Evolutionary conservation across 495 filamentous ascomycete species (phyloP).

Genomic region (Penicillium longicatenatum): DNA sequence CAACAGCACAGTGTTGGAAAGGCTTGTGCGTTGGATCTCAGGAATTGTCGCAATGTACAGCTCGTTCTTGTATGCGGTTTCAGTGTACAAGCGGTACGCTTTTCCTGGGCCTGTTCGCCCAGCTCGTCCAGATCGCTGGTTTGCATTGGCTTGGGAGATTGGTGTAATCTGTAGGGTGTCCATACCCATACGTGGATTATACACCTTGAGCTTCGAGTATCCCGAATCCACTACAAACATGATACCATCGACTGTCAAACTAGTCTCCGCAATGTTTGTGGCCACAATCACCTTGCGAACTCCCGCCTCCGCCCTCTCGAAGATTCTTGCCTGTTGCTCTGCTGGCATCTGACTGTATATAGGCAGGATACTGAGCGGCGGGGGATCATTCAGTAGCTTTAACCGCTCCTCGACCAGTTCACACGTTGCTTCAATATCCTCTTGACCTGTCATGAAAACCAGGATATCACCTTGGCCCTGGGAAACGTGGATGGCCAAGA

Average conservation of each 20-base stretch:
- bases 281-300: conserved; percentile 98
- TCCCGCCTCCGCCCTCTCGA: conserved; percentile 85
- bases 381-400: conserved; percentile 90
- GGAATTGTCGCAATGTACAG: conserved; percentile 98
- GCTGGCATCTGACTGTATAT: conserved; percentile 99
- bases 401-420: conserved; percentile 88
- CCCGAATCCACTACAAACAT: conserved; percentile 99
- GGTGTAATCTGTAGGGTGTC: conserved; percentile 98
- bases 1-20: conserved; percentile 91
- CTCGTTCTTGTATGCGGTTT: conserved; percentile 93
- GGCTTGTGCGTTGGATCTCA: conserved; percentile 95
- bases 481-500: conserved; percentile 95
- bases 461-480: conserved; percentile 91
- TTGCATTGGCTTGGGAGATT: conserved; percentile 94
- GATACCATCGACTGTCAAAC: conserved; percentile 97
- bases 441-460: conserved; percentile 99
- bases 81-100: conserved; percentile 92
- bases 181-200: conserved; percentile 99
- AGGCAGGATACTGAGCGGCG: conserved; percentile 90
- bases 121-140: conserved; percentile 89
- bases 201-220: conserved; percentile 97
- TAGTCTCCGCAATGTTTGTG: conserved; percentile 98
- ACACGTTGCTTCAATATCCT: conserved; percentile 97
- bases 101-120: conserved; percentile 95
- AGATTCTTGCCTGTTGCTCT: conserved; percentile 96